Evolutionary conservation across 2,329 filamentous ascomycete genomes (phyloP), one percentile per base, ranked within the genome.

Genomic region (Fusarium siculi): DNA sequence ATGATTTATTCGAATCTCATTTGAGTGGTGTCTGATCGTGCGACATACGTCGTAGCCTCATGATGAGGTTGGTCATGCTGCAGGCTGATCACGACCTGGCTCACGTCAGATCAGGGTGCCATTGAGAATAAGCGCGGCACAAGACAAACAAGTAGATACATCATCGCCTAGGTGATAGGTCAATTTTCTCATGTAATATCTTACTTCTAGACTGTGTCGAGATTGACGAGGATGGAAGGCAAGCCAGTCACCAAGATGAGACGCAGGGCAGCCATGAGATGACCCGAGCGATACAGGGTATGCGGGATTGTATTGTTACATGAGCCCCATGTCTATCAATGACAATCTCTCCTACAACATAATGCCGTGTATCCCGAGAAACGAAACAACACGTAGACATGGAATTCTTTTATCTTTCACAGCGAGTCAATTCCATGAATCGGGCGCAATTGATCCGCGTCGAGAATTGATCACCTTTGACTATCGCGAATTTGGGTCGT

Each of bases 21-120:
- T 12, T 12, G 4, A 4, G 10, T 25, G 16, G 0, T 4, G 5
- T 25, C n/a, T 4, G 42, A 23, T 8, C 9, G 19, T 7, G 9
- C 15, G 9, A 44, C 12, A 9, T 11, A 19, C 9, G 9, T 12
- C 4, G 7, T 12, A 3, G n/a, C 42, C 7, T 19, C 16, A 25
- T 16, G 7, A 14, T 8, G 23, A 14, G 19, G 21, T 28, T 10
- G 7, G 2, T 23, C 4, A 5, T 34, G 23, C 18, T 25, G 21
- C 28, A 10, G 23, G 32, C 11, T 61, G 32, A n/a, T 5, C 4
- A 30, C 34, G 39, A 44, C 32, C 3, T 23, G 8, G 47, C 59
- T 66, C 21, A 64, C 63, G 63, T 66, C 47, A 65, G 63, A 47
- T 23, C 32, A 53, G 6, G 9, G 32, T 53, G 9, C 4, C 18